Evolutionary conservation across 495 filamentous ascomycete genomes (phyloP).

Genomic region (Zalerion maritima): DNA sequence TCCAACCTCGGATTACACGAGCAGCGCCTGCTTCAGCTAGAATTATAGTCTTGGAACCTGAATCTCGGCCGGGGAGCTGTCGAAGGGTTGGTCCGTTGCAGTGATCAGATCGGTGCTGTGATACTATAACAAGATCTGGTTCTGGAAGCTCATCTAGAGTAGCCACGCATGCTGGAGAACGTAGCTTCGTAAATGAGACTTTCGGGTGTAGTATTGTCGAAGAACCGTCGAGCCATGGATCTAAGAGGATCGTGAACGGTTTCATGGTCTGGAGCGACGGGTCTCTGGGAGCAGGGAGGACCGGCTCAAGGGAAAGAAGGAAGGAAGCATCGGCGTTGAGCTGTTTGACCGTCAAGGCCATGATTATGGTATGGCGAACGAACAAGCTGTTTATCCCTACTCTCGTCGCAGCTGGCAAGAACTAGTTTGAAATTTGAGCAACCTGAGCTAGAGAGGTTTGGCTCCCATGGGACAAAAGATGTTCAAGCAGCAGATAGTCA

Average conservation of each 20-base stretch:
- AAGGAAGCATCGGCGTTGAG: constrained; percentile 61
- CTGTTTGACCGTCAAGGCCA: constrained; percentile 51
- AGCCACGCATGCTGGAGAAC: constrained; percentile 36
- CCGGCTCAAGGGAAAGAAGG: constrained; percentile 46
- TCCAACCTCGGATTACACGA: constrained; percentile 46
- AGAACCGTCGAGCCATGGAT: constrained; percentile 55
- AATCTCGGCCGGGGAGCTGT: constrained; percentile 40
- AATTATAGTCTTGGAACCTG: constrained; percentile 38
- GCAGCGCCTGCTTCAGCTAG: constrained; percentile 50
- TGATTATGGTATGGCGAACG: constrained; percentile 12
- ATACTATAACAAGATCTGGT: constrained; percentile 52
- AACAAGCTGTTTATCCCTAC: too few species aligned
- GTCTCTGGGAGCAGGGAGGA: constrained; percentile 13
- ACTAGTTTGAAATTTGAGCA: too few species aligned
- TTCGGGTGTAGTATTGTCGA: constrained; percentile 45
- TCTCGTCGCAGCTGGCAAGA: too few species aligned
- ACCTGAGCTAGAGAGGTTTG: too few species aligned
- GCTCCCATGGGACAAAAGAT: too few species aligned
- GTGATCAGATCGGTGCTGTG: constrained; percentile 57
- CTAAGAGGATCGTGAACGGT: constrained; percentile 50
- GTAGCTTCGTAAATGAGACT: constrained; percentile 44
- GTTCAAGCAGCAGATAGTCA: too few species aligned
- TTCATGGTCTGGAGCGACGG: constrained; percentile 18
- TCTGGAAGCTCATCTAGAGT: constrained; percentile 44
- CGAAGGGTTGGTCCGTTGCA: constrained; percentile 53